Percentiles rank a stretch among this genome's conserved stretches.
Conservation (phyloP, 768 basidiomycete genomes). For the Grammothele lineata region DNA sequence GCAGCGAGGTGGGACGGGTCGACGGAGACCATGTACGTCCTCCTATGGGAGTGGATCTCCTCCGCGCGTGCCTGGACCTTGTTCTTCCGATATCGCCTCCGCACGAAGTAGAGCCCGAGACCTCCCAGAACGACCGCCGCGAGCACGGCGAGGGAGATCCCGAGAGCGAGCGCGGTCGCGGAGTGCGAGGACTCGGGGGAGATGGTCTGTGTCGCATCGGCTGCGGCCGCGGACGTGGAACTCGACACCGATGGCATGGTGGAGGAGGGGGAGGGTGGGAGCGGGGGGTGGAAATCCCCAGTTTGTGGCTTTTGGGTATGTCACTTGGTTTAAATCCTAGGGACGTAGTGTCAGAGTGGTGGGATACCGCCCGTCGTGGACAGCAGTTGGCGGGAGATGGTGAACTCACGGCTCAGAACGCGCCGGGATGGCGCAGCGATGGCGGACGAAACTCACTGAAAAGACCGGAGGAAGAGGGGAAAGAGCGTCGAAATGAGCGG, state of each 20-base stretch:
- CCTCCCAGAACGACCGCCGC: constrained; percentile 8
- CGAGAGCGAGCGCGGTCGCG: constrained; percentile 10
- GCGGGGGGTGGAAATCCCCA: too few relatives aligned
- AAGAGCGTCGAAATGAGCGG: too few relatives aligned
- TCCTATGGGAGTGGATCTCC: constrained; percentile 8
- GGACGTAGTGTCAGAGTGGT: too few relatives aligned
- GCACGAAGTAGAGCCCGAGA: constrained; percentile 10
- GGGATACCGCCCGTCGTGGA: too few relatives aligned
- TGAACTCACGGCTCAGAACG: too few relatives aligned
- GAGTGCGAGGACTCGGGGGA: constrained; percentile 2
- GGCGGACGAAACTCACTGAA: too few relatives aligned
- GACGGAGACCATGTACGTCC: constrained; percentile 14
- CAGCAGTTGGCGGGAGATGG: too few relatives aligned
- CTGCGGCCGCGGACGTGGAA: constrained; percentile 1
- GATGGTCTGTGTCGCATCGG: too few relatives aligned
- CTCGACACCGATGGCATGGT: constrained; percentile 9
- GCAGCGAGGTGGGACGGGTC: constrained; percentile 14
- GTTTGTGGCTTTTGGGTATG: too few relatives aligned
- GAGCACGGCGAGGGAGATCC: constrained; percentile 14
- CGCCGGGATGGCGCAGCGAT: too few relatives aligned
- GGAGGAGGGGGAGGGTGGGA: neutral
- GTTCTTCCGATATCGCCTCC: constrained; percentile 6
- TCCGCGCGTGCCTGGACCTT: neutral
- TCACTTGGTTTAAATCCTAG: too few relatives aligned
- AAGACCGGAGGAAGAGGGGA: too few relatives aligned